phyloP scores from a whole-genome alignment of 2,329 filamentous ascomycete genomes.

The Colletotrichum sp. region DNA sequence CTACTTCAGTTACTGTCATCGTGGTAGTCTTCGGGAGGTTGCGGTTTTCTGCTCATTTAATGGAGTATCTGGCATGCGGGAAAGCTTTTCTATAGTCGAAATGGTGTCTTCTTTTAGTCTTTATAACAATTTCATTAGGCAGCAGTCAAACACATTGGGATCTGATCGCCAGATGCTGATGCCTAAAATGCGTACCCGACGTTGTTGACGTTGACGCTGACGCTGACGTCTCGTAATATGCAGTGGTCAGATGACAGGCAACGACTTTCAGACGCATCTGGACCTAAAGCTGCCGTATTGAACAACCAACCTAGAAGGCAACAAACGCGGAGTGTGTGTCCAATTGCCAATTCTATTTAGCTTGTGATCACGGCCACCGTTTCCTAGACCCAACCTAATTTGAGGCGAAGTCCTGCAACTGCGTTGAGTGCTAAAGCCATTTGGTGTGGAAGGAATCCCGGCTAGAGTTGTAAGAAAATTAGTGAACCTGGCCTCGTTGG shows the following conservation, averaged over 20 bases:
- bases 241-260: background rate
- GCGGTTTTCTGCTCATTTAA: background rate
- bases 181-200: background rate
- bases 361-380: background rate
- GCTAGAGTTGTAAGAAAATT: background rate
- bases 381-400: background rate
- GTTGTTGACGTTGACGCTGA: background rate
- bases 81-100: background rate
- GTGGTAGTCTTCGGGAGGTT: background rate
- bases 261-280: background rate
- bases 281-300: background rate
- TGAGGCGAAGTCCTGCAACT: background rate
- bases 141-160: background rate
- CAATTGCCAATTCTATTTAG: background rate
- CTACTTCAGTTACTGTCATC: conserved; percentile 23
- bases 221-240: background rate
- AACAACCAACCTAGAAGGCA: background rate
- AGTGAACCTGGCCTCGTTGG: background rate
- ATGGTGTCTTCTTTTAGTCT: background rate
- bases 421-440: background rate
- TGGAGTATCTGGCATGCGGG: background rate
- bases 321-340: background rate
- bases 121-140: background rate
- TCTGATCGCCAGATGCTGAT: background rate
- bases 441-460: background rate